phyloP scores from a whole-genome alignment of 1,284 basidiomycete species.

The Grifola frondosa region DNA sequence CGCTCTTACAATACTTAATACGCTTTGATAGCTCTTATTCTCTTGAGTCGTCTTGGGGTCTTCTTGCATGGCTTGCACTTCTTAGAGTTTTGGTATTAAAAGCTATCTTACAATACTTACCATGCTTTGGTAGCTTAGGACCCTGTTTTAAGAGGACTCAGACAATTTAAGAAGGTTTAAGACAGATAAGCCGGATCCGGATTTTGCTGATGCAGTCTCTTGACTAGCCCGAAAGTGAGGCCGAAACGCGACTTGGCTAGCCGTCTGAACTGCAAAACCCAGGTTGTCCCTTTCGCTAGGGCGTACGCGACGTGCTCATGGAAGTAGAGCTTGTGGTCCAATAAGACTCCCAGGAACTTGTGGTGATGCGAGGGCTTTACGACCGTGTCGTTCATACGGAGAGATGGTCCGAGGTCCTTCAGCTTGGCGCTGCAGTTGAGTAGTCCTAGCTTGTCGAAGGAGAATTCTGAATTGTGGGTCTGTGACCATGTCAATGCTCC shows the following conservation, averaged over 20 bases:
- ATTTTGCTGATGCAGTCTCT: too few species aligned
- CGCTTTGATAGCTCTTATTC: too few species aligned
- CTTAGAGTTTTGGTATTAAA: too few species aligned
- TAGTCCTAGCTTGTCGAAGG: conserved; percentile 24
- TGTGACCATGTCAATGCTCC: conserved; percentile 26
- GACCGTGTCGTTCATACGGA: conserved; percentile 8
- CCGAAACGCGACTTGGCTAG: conserved; percentile 17
- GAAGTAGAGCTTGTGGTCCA: conserved; percentile 37
- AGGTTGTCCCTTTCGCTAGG: conserved; percentile 30
- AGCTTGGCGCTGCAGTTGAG: conserved; percentile 11
- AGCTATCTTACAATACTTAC: too few species aligned
- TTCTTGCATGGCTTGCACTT: too few species aligned
- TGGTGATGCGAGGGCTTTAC: conserved; percentile 11
- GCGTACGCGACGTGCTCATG: conserved; percentile 30
- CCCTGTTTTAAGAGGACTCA: too few species aligned
- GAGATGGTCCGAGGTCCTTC: conserved; percentile 9
- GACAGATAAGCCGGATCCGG: too few species aligned
- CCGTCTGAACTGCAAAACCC: conserved; percentile 20
- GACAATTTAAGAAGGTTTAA: too few species aligned
- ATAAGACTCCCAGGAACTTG: conserved; percentile 36
- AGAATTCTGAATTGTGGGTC: conserved; percentile 25
- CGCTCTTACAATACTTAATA: too few species aligned
- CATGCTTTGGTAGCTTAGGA: too few species aligned
- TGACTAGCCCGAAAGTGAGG: background rate
- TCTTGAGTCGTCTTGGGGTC: too few species aligned